Evolutionary conservation across 2,329 filamentous ascomycete genomes (phyloP).

Genomic region (Thielaviopsis euricoi): DNA sequence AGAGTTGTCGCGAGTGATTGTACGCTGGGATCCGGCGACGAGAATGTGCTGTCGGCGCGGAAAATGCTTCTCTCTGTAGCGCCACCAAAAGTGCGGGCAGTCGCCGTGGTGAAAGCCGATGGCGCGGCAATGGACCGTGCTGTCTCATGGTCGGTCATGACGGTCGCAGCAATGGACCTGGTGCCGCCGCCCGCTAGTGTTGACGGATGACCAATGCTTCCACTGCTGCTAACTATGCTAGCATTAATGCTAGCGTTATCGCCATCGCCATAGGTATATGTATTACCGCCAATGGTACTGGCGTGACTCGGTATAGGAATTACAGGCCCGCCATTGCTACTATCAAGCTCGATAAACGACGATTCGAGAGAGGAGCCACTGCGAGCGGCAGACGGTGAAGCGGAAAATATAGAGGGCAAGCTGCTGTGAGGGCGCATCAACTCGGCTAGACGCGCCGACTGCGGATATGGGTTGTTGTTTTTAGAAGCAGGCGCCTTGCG

Average conservation of each 20-base stretch:
- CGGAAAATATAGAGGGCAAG: conserved; percentile 10
- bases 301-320: conserved; percentile 18
- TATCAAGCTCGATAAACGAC: conserved; percentile 10
- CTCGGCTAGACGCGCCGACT: conserved; percentile 45
- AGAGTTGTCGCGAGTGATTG: conserved; percentile 69
- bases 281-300: conserved; percentile 29
- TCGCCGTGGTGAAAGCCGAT: conserved; percentile 49
- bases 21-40: conserved; percentile 65
- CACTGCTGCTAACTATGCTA: conserved; percentile 9
- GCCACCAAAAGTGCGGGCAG: conserved; percentile 50
- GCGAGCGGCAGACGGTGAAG: conserved; percentile 3
- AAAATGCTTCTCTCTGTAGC: conserved; percentile 36
- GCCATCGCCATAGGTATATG: background rate
- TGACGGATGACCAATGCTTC: conserved; percentile 28
- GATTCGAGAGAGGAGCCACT: conserved; percentile 8
- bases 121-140: conserved; percentile 54
- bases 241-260: conserved; percentile 9
- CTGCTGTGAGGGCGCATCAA: conserved; percentile 10
- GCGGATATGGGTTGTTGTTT: conserved; percentile 83
- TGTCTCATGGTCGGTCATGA: conserved; percentile 69
- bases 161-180: conserved; percentile 60
- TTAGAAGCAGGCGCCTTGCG: conserved; percentile 32
- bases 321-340: conserved; percentile 11
- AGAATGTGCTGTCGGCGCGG: conserved; percentile 58
- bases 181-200: conserved; percentile 38